phyloP scores from a whole-genome alignment of 1,284 basidiomycete species.

The Testicularia cyperi region DNA sequence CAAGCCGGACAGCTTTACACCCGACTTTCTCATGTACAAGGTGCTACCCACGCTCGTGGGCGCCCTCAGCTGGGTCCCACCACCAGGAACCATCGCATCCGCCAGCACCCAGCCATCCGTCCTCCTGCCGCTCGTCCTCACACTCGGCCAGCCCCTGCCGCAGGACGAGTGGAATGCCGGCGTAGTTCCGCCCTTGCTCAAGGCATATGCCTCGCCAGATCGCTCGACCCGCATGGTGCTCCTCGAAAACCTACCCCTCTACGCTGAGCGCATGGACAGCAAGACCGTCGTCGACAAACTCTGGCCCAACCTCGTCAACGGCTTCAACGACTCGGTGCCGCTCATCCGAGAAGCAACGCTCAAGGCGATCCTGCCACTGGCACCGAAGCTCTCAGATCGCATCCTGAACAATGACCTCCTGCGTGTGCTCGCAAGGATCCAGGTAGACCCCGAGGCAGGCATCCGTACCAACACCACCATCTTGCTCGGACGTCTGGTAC shows the following conservation, averaged over 20 bases:
- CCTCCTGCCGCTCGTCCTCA: conserved; percentile 52
- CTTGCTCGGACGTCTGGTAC: conserved; percentile 85
- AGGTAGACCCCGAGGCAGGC: conserved; percentile 86
- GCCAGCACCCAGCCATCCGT: conserved; percentile 32
- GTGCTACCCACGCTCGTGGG: conserved; percentile 84
- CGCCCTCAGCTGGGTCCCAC: conserved; percentile 64
- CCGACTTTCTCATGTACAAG: conserved; percentile 81
- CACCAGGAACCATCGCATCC: conserved; percentile 31
- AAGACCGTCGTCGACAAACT: conserved; percentile 81
- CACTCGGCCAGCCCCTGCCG: conserved; percentile 40
- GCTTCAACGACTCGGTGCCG: conserved; percentile 89
- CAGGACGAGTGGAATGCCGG: conserved; percentile 40
- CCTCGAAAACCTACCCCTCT: conserved; percentile 80
- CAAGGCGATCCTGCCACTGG: conserved; percentile 79
- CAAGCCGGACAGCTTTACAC: conserved; percentile 66
- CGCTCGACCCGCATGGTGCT: conserved; percentile 90
- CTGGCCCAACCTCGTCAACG: conserved; percentile 92
- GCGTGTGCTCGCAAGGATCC: conserved; percentile 86
- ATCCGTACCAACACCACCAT: conserved; percentile 98
- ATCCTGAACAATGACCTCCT: conserved; percentile 96
- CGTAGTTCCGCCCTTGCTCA: conserved; percentile 44
- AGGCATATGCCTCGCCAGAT: conserved; percentile 64
- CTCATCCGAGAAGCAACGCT: conserved; percentile 92
- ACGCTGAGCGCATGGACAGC: conserved; percentile 82
- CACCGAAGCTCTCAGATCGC: conserved; percentile 79